A percentile compares a stretch with the other conserved stretches of the same genome.
Conservation (phyloP, 768 basidiomycete genomes). For the Kwoniella heveanensis region DNA sequence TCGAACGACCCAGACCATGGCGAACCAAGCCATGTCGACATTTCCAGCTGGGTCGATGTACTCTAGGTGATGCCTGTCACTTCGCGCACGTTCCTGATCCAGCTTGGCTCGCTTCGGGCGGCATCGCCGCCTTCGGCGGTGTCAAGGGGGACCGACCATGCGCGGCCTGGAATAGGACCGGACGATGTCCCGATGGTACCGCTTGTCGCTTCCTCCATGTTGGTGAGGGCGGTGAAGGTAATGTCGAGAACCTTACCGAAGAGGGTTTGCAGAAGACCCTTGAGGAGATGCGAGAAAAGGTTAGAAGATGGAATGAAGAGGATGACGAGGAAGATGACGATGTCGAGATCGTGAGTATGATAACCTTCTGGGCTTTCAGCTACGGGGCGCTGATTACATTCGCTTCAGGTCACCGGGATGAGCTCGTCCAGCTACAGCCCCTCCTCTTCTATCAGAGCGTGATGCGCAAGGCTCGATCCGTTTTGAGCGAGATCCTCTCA, state of each 20-base stretch:
- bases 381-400: neutral
- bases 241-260: conserved; percentile 26
- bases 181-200: neutral
- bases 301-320: conserved; percentile 13
- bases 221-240: conserved; percentile 2
- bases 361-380: no score
- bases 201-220: neutral
- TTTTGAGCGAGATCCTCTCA: no score
- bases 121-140: neutral
- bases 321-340: conserved; percentile 50
- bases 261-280: conserved; percentile 22
- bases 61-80: conserved; percentile 52
- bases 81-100: conserved; percentile 51
- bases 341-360: conserved; percentile 52
- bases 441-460: neutral
- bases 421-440: conserved; percentile 1
- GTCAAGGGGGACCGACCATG: neutral
- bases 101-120: conserved; percentile 18
- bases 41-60: conserved; percentile 46
- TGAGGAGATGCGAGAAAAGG: conserved; percentile 20
- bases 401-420: neutral
- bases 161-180: neutral
- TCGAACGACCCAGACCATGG: conserved; percentile 52
- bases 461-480: no score
- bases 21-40: conserved; percentile 48